These are phyloP conservation scores for Trichosporon coremiiforme DNA, from an alignment of 1,284 basidiomycete species.

Conservation along the genomic window DNA sequence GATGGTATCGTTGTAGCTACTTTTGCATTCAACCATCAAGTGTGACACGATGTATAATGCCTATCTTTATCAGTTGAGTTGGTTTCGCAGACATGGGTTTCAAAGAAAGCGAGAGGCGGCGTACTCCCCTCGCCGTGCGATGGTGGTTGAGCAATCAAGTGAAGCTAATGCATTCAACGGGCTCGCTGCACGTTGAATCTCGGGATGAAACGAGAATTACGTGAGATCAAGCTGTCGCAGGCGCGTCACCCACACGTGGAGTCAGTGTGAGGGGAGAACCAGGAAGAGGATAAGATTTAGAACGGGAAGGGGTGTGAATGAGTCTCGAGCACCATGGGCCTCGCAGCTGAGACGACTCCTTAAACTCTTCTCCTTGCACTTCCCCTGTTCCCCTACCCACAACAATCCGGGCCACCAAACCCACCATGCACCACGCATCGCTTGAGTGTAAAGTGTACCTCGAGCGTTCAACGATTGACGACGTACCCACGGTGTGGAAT, in stretches of 20 bases:
- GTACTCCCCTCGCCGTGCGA: background rate
- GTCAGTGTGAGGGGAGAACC: background rate
- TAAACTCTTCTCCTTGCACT: background rate
- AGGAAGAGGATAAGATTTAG: background rate
- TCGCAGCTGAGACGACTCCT: conserved; percentile 2
- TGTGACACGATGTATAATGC: conserved; percentile 13
- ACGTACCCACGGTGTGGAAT: too few species aligned
- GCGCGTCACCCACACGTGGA: background rate
- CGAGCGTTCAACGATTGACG: too few species aligned
- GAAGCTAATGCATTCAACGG: background rate
- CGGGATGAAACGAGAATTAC: conserved; percentile 12
- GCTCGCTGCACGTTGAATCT: background rate
- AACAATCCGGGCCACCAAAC: background rate
- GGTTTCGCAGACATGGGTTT: too few species aligned
- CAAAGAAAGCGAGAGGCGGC: background rate
- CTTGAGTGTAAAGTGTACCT: too few species aligned
- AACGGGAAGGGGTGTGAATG: background rate
- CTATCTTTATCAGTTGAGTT: background rate
- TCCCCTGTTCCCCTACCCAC: background rate
- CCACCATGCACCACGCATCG: background rate
- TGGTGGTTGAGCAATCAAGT: background rate
- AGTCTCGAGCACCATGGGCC: background rate
- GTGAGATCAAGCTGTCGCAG: background rate
- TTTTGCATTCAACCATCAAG: background rate
- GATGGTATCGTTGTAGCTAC: background rate